A percentile compares a stretch with the other conserved stretches of the same genome.
These are phyloP conservation scores for Francoa sonchifolia DNA, from an alignment of 441 rosid species.

Conservation along the genomic window DNA sequence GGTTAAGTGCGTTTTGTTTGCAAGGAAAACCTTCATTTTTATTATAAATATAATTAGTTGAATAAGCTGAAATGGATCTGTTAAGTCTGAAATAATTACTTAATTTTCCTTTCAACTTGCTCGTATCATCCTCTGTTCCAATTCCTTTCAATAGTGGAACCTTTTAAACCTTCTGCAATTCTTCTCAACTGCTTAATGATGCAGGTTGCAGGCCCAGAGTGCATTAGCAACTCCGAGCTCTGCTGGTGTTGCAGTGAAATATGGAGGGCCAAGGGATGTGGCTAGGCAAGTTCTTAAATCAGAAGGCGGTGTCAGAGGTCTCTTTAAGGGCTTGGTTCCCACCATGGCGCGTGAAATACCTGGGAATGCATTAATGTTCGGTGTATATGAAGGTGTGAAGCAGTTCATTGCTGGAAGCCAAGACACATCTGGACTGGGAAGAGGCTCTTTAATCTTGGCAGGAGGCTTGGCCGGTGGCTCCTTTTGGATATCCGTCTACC, in stretches of 20 bases:
- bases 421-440: slow-evolving; percentile 75
- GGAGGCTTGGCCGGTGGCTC: slow-evolving; percentile 89
- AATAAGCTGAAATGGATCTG: no score
- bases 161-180: no score
- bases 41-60: no score
- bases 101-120: no score
- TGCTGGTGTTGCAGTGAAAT: slow-evolving; percentile 45
- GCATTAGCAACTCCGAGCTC: slow-evolving; percentile 40
- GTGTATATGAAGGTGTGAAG: slow-evolving; percentile 64
- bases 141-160: no score
- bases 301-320: slow-evolving; percentile 72
- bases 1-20: no score
- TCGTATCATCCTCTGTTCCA: no score
- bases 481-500: slow-evolving; percentile 70
- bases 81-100: no score
- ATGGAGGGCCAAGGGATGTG: slow-evolving; percentile 88
- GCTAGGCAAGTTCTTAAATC: slow-evolving; percentile 66
- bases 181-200: no score
- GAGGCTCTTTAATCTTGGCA: slow-evolving; percentile 62
- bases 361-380: slow-evolving; percentile 82
- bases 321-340: slow-evolving; percentile 86
- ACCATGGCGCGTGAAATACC: slow-evolving; percentile 85
- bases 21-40: no score
- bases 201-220: slow-evolving; percentile 92
- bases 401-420: slow-evolving; percentile 67